These are phyloP conservation scores for Chaetomiaceae sp. DNA, from an alignment of 2,329 filamentous ascomycete species.

Conservation along the genomic window DNA sequence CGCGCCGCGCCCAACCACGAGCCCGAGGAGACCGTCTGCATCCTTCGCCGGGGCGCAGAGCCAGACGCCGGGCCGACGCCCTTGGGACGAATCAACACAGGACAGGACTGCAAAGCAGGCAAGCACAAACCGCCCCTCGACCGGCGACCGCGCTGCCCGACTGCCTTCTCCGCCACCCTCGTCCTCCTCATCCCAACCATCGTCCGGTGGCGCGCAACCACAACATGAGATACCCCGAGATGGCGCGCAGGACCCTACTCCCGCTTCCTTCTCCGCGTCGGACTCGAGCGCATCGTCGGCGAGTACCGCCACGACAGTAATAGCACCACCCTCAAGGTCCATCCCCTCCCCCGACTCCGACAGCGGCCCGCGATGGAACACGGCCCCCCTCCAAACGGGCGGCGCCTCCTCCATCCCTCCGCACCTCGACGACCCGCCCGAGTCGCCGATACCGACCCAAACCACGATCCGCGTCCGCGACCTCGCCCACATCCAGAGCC, in stretches of 20 bases:
- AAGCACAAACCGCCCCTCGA: slow-evolving; percentile 24
- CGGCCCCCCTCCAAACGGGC: slow-evolving; percentile 26
- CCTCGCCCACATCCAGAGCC: slow-evolving; percentile 83
- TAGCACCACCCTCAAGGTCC: slow-evolving; percentile 21
- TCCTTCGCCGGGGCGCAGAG: slow-evolving; percentile 9
- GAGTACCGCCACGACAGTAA: slow-evolving; percentile 26
- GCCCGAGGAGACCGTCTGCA: slow-evolving; percentile 21
- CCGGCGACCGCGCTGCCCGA: slow-evolving; percentile 41
- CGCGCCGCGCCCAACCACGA: slow-evolving; percentile 22
- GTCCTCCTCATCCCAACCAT: slow-evolving; percentile 39
- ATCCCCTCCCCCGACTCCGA: slow-evolving; percentile 38
- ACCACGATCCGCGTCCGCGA: slow-evolving; percentile 76
- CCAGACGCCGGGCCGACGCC: slow-evolving; percentile 14
- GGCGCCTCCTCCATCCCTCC: slow-evolving; percentile 28
- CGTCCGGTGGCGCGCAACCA: slow-evolving; percentile 26
- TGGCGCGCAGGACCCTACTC: slow-evolving; percentile 23
- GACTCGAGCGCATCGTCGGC: slow-evolving; percentile 25
- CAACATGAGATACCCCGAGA: slow-evolving; percentile 28
- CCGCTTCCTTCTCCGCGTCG: slow-evolving; percentile 33
- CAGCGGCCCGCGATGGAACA: slow-evolving; percentile 25
- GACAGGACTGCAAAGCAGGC: slow-evolving; percentile 11
- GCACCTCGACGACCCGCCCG: slow-evolving; percentile 27
- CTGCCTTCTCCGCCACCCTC: slow-evolving; percentile 54
- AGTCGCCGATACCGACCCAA: slow-evolving; percentile 39
- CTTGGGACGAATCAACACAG: slow-evolving; percentile 16